A percentile compares a stretch with the other conserved stretches of the same genome.
Evolutionary conservation across 1,284 basidiomycete species (phyloP).

Genomic region (Ustilago sp.): DNA sequence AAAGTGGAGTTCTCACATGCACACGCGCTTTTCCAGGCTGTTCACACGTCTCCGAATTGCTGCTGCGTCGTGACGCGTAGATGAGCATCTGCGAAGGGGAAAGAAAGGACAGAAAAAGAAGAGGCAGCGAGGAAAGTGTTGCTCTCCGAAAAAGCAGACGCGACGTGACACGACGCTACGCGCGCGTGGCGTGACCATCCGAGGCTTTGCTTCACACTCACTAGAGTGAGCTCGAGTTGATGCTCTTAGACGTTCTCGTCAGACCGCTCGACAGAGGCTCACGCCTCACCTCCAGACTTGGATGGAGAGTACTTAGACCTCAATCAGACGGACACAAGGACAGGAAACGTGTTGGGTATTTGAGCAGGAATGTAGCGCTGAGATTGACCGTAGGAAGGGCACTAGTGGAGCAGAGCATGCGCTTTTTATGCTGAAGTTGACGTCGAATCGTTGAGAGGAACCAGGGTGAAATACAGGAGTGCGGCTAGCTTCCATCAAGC

Average conservation of each 20-base stretch:
- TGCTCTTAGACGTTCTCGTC: not conserved
- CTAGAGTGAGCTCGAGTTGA: too few relatives aligned
- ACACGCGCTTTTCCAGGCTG: not conserved
- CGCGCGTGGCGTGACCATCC: constrained; percentile 1
- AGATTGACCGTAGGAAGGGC: constrained; percentile 1
- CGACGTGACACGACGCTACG: not conserved
- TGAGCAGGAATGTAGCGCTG: not conserved
- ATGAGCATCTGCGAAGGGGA: constrained; percentile 3
- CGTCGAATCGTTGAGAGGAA: not conserved
- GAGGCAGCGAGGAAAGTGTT: not conserved
- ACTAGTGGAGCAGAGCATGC: not conserved
- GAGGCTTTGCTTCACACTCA: not conserved
- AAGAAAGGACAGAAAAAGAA: constrained; percentile 2
- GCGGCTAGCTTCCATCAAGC: constrained; percentile 12
- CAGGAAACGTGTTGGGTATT: not conserved
- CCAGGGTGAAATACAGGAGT: not conserved
- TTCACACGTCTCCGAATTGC: not conserved
- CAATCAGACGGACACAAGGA: too few relatives aligned
- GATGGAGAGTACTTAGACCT: not conserved
- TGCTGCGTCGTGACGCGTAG: constrained; percentile 31
- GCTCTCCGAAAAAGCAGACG: not conserved
- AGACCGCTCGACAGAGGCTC: not conserved
- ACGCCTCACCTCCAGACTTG: not conserved
- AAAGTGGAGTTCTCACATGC: constrained; percentile 3
- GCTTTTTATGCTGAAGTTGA: not conserved